Evolutionary conservation across 2,329 filamentous ascomycete genomes (phyloP).

Genomic region (Aspergillus sp.): DNA sequence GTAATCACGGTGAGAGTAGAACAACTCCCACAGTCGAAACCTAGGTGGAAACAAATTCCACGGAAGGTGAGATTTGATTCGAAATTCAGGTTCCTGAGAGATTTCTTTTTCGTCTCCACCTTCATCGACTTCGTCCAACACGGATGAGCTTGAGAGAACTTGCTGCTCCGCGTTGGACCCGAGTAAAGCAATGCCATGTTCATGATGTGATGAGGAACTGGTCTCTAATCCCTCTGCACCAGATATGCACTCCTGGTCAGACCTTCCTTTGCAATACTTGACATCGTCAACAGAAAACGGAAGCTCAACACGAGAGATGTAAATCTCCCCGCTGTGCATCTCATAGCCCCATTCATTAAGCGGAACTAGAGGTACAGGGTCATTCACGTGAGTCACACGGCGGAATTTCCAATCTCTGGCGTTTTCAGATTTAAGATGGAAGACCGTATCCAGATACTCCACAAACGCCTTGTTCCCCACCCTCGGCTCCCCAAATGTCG

Average conservation of each 20-base stretch:
- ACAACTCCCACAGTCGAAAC: conserved; percentile 84
- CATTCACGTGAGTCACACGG: conserved; percentile 79
- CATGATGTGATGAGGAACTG: background rate
- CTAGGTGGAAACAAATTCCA: conserved; percentile 42
- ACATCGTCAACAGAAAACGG: conserved; percentile 69
- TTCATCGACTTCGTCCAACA: background rate
- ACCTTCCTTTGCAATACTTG: conserved; percentile 67
- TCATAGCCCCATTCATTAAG: conserved; percentile 83
- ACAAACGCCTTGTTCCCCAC: conserved; percentile 57
- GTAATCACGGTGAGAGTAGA: conserved; percentile 94
- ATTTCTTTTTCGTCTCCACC: background rate
- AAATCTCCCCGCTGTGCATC: conserved; percentile 84
- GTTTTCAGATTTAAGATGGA: conserved; percentile 35
- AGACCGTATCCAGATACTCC: conserved; percentile 55
- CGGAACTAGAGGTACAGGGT: conserved; percentile 86
- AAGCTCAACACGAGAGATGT: conserved; percentile 70
- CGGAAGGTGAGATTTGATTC: conserved; percentile 8
- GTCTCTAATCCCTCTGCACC: conserved; percentile 47
- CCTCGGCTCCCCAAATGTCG: conserved; percentile 88
- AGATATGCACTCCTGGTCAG: conserved; percentile 71
- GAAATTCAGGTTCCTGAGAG: background rate
- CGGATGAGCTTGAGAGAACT: background rate
- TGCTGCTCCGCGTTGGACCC: background rate
- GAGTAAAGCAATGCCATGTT: background rate
- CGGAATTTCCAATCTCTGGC: conserved; percentile 54